Conservation (phyloP, 2,329 filamentous ascomycete genomes). For the Calonectria henricotiae region DNA sequence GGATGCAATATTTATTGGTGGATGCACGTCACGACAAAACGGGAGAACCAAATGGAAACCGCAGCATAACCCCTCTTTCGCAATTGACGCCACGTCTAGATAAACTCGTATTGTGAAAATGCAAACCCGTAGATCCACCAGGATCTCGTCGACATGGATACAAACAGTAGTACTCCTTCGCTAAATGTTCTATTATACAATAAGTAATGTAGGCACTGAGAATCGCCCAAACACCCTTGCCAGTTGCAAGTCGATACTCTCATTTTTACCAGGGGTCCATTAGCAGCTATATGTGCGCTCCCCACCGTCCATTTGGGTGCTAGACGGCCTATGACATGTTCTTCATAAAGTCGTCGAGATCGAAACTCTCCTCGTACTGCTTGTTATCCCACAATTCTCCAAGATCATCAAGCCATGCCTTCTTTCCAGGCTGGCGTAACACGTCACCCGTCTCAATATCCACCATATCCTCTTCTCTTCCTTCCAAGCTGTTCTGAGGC, state of each 20-base stretch:
- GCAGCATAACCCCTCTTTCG: slow-evolving; percentile 5
- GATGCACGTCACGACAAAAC: not conserved
- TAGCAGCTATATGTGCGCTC: slow-evolving; percentile 31
- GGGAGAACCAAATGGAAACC: not conserved
- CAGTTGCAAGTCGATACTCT: slow-evolving; percentile 35
- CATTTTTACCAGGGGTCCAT: slow-evolving; percentile 34
- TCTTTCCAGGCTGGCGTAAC: slow-evolving; percentile 95
- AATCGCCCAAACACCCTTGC: slow-evolving; percentile 46
- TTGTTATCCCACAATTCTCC: slow-evolving; percentile 97
- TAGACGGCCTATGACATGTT: slow-evolving; percentile 79
- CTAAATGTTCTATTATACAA: slow-evolving; percentile 54
- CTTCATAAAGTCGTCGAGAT: slow-evolving; percentile 94
- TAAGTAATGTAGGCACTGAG: slow-evolving; percentile 42
- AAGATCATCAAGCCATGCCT: slow-evolving; percentile 93
- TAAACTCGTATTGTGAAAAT: slow-evolving; percentile 3
- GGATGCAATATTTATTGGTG: not conserved
- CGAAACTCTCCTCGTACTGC: slow-evolving; percentile 98
- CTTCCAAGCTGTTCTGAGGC: slow-evolving; percentile 72
- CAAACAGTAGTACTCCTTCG: slow-evolving; percentile 53
- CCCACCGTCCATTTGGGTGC: slow-evolving; percentile 13
- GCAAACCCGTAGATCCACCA: slow-evolving; percentile 29
- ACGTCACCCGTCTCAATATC: slow-evolving; percentile 94
- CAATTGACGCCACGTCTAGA: not conserved
- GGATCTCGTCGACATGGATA: slow-evolving; percentile 37
- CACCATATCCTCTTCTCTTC: slow-evolving; percentile 87